These are phyloP conservation scores for Saksenaea vasiformis DNA, from an alignment of 371 early-diverging fungal genomes.

Conservation along the genomic window DNA sequence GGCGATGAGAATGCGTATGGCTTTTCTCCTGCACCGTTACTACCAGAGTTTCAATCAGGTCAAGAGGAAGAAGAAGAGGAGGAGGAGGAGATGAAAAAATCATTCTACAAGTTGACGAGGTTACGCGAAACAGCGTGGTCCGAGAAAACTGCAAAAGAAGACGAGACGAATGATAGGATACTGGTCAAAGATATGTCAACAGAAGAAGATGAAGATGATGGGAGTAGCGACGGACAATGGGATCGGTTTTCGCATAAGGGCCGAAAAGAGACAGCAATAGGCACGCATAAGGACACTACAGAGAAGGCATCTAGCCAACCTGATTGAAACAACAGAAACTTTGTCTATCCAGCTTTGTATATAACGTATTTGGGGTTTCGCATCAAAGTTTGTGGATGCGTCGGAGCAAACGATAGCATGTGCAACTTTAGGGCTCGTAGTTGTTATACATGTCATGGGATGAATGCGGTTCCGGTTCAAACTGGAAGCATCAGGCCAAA, in stretches of 20 bases:
- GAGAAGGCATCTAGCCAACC: not conserved
- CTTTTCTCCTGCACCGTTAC: not conserved
- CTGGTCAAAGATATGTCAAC: not conserved
- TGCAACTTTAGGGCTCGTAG: too few species aligned
- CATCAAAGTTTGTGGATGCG: too few species aligned
- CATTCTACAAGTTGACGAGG: not conserved
- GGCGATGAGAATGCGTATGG: not conserved
- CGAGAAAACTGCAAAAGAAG: not conserved
- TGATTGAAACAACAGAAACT: not conserved
- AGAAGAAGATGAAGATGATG: not conserved
- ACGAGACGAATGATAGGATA: not conserved
- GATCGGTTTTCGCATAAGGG: not conserved
- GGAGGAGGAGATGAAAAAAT: not conserved
- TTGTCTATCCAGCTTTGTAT: not conserved
- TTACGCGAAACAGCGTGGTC: not conserved
- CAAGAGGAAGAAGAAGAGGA: not conserved
- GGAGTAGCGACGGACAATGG: not conserved
- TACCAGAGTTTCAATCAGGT: not conserved
- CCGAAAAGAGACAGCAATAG: not conserved
- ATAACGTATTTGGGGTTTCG: not conserved
- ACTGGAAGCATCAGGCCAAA: too few species aligned
- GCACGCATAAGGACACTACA: not conserved
- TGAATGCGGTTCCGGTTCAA: too few species aligned
- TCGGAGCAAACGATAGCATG: too few species aligned
- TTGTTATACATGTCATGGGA: too few species aligned